Percentiles rank a stretch among this genome's conserved stretches.
Evolutionary conservation across 768 basidiomycete genomes (phyloP).

Genomic region (Galerina marginata): DNA sequence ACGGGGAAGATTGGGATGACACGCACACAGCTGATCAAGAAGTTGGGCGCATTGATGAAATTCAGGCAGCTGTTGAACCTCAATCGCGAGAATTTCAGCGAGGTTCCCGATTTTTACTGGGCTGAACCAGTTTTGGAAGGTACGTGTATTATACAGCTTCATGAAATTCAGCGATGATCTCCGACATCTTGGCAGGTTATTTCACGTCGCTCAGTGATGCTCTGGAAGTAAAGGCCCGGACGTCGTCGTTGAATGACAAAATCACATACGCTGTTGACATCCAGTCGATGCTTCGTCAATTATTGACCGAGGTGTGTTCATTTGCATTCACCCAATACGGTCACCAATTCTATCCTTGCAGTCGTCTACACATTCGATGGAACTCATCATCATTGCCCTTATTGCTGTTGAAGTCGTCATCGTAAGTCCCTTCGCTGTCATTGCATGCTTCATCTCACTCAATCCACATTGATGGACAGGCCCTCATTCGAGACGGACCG

Average conservation of each 20-base stretch:
- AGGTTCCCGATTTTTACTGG: conserved; percentile 95
- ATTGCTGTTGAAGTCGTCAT: conserved; percentile 96
- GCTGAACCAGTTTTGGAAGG: conserved; percentile 89
- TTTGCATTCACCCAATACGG: conserved; percentile 3
- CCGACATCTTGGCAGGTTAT: conserved; percentile 50
- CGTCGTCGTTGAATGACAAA: conserved; percentile 86
- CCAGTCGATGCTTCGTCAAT: conserved; percentile 87
- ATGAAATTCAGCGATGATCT: background rate
- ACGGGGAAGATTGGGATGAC: conserved; percentile 87
- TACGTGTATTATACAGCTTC: conserved; percentile 32
- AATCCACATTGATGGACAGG: conserved; percentile 42
- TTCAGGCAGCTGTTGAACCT: conserved; percentile 93
- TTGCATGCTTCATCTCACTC: background rate
- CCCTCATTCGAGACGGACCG: conserved; percentile 78
- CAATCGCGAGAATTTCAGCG: conserved; percentile 86
- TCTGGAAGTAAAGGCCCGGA: conserved; percentile 84
- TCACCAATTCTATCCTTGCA: conserved; percentile 32
- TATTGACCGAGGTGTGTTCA: conserved; percentile 77
- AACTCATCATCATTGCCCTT: conserved; percentile 91
- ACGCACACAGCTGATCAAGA: conserved; percentile 85
- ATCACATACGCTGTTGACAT: conserved; percentile 90
- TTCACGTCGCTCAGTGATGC: conserved; percentile 88
- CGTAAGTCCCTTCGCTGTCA: conserved; percentile 48
- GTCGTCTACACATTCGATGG: conserved; percentile 92
- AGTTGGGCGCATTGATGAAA: conserved; percentile 89